These are phyloP conservation scores for Candida tibetensis DNA, from an alignment of 805 yeast species.

Conservation along the genomic window DNA sequence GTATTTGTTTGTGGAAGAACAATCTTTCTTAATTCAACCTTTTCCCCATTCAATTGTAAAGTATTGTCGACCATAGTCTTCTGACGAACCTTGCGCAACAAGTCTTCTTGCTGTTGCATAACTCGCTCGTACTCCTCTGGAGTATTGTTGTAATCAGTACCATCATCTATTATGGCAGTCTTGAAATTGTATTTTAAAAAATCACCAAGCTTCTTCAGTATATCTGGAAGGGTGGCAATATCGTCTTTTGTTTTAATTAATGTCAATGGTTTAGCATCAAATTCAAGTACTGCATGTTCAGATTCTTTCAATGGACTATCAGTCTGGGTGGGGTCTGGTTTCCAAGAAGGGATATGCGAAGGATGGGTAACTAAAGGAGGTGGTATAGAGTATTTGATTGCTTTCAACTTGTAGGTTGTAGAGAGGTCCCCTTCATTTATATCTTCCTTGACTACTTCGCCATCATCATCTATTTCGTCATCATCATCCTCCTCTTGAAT, in stretches of 20 bases:
- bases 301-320: constrained; percentile 15
- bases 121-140: constrained; percentile 60
- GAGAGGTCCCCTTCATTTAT: constrained; percentile 4
- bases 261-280: constrained; percentile 27
- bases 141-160: constrained; percentile 29
- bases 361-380: constrained; percentile 42
- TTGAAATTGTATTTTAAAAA: constrained; percentile 30
- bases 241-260: constrained; percentile 14
- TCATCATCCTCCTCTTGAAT: constrained; percentile 1
- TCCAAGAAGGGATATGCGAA: constrained; percentile 43
- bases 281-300: constrained; percentile 23
- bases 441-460: constrained; percentile 4
- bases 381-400: constrained; percentile 31
- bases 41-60: constrained; percentile 46
- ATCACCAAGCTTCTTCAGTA: constrained; percentile 23
- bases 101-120: constrained; percentile 49
- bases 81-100: constrained; percentile 47
- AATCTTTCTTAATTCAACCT: constrained; percentile 45
- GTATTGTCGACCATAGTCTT: constrained; percentile 35
- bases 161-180: constrained; percentile 39
- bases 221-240: constrained; percentile 21
- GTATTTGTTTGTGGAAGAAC: constrained; percentile 41
- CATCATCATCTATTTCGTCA: constrained; percentile 6
- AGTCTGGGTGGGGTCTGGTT: constrained; percentile 23
- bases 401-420: constrained; percentile 25